Conservation (phyloP, 768 basidiomycete genomes). For the Panellus pusillus region DNA sequence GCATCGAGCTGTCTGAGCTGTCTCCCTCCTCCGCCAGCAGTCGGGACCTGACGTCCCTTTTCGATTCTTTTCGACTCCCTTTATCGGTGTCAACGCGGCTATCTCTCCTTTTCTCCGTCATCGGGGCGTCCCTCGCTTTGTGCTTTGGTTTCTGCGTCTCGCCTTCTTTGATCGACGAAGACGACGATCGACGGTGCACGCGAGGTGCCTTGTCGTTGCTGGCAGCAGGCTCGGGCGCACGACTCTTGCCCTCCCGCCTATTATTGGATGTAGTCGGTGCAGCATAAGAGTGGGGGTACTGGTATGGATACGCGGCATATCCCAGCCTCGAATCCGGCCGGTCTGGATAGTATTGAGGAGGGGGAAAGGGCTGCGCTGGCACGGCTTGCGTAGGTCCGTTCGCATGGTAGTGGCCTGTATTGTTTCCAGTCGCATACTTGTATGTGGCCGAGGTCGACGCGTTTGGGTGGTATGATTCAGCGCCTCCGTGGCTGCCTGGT, state of each 20-base stretch:
- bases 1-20: conserved; percentile 16
- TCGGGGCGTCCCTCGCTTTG: conserved; percentile 9
- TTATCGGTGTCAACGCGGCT: conserved; percentile 2
- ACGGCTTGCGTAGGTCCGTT: conserved; percentile 1
- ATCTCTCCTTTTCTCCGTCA: conserved; percentile 13
- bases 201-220: not conserved
- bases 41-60: conserved; percentile 5
- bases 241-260: conserved; percentile 5
- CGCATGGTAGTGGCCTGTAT: conserved; percentile 10
- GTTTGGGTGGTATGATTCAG: conserved; percentile 9
- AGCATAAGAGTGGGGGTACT: conserved; percentile 6
- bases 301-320: conserved; percentile 10
- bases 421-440: conserved; percentile 15
- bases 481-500: not conserved
- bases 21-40: conserved; percentile 12
- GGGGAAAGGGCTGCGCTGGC: not conserved
- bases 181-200: not conserved
- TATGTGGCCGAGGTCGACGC: conserved; percentile 15
- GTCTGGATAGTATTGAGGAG: conserved; percentile 13
- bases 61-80: conserved; percentile 11
- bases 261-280: not conserved
- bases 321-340: conserved; percentile 10
- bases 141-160: conserved; percentile 14
- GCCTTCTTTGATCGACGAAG: conserved; percentile 6
- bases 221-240: not conserved